Base-by-base conservation (phyloP, 768 basidiomycete genomes). In the Tulasnella sp. region DNA sequence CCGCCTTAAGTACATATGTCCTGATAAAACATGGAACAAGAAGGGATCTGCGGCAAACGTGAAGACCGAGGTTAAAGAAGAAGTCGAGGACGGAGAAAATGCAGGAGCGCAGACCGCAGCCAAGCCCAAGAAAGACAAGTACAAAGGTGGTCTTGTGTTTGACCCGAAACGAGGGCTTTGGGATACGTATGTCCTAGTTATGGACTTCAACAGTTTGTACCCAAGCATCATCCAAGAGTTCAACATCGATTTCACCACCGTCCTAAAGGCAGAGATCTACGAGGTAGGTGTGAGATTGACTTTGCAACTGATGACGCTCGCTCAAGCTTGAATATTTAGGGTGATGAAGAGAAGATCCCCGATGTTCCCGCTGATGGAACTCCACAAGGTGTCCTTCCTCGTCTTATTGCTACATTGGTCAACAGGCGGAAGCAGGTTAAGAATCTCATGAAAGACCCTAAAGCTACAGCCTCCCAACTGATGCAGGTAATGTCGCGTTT, bases 181-280 rank as follows among this genome's bases (percentile, higher is more conserved):
- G 94, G 98, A 99, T 87, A 97, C 92, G 83, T 98, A 89, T 84
- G 94, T 99, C 85, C 89, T 99, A 24, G 98, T 99, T 85, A 99
- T 99, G 98, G 98, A 99, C 85, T 99, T 99, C 91, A 99, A 99
- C 86, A 98, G 96, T 80, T 88, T 99, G 78, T 99, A 99, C 84
- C 98, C 98, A 8, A 96, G 94, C 85, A 99, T 99, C 87, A 99
- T 99, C 73, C 98, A 99, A 84, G 98, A 99, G 87, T 99, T 94
- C 84, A 99, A 99, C 84, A 99, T 99, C 82, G 98, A 99, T 86
- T 99, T 99, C 83, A 99, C 98, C 14, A 99, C 98, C 0, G 92
- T 99, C 27, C 93, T 95, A 71, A 89, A 90, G 77, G 87, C 89
- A 10, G 91, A 91, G 36, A 87, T 88, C 56, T 79, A 90, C 56